Evolutionary conservation across 1,284 basidiomycete species (phyloP).

Genomic region (Caloboletus firmus): DNA sequence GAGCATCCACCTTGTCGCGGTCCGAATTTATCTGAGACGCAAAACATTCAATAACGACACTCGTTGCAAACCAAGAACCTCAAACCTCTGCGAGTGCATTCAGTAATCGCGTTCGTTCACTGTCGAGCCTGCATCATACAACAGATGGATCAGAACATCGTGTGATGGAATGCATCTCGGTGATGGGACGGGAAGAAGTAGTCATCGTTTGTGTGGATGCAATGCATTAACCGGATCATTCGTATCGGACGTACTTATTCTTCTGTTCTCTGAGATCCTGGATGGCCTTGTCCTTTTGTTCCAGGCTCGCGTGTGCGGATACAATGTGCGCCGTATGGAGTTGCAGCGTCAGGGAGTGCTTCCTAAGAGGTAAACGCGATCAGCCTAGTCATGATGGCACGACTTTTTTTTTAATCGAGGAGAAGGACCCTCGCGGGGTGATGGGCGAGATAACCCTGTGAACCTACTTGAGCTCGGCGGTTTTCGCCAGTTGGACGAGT

Average conservation of each 20-base stretch:
- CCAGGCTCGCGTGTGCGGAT: slow-evolving; percentile 72
- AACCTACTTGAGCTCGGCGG: slow-evolving; percentile 73
- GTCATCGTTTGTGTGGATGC: neutral
- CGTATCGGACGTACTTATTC: slow-evolving; percentile 57
- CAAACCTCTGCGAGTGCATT: slow-evolving; percentile 65
- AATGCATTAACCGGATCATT: neutral
- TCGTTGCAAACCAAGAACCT: slow-evolving; percentile 3
- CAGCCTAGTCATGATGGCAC: slow-evolving; percentile 10
- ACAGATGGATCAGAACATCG: slow-evolving; percentile 15
- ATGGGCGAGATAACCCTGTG: neutral
- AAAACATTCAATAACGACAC: slow-evolving; percentile 13
- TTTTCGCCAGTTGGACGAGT: slow-evolving; percentile 77
- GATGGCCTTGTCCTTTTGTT: slow-evolving; percentile 70
- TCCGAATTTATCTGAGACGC: slow-evolving; percentile 67
- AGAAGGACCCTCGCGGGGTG: neutral
- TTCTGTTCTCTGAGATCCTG: slow-evolving; percentile 79
- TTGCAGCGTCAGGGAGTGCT: slow-evolving; percentile 76
- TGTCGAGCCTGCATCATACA: slow-evolving; percentile 55
- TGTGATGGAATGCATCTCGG: neutral
- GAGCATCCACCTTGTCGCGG: slow-evolving; percentile 60
- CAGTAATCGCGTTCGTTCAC: slow-evolving; percentile 64
- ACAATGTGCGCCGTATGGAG: slow-evolving; percentile 83
- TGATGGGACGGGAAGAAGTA: neutral
- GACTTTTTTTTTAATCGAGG: neutral
- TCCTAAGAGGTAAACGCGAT: slow-evolving; percentile 44